Evolutionary conservation across 2,329 filamentous ascomycete species (phyloP).

Genomic region (Stachybotrys chlorohalonatus): DNA sequence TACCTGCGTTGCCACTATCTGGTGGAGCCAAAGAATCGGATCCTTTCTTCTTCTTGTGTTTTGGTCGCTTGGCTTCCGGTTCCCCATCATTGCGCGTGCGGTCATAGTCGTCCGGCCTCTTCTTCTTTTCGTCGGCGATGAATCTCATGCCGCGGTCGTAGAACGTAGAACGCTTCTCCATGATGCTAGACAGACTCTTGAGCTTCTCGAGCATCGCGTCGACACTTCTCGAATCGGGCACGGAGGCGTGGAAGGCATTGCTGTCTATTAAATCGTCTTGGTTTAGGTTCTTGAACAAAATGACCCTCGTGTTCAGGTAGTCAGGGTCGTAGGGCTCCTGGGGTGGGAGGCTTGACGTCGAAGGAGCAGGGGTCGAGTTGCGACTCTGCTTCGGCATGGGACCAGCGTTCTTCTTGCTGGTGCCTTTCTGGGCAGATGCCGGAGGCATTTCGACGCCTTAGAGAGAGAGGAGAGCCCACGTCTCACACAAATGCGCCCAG

Average conservation of each 20-base stretch:
- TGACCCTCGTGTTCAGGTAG: slow-evolving; percentile 56
- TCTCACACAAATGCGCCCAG: not conserved
- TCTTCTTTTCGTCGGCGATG: slow-evolving; percentile 56
- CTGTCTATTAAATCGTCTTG: slow-evolving; percentile 64
- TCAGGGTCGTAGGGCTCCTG: slow-evolving; percentile 50
- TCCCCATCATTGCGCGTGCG: slow-evolving; percentile 38
- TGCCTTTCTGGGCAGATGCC: slow-evolving; percentile 49
- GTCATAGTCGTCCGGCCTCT: slow-evolving; percentile 46
- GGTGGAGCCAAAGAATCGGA: slow-evolving; percentile 48
- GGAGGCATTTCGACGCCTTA: slow-evolving; percentile 23
- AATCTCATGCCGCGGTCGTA: slow-evolving; percentile 69
- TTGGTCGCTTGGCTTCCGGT: slow-evolving; percentile 46
- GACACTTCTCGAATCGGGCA: slow-evolving; percentile 55
- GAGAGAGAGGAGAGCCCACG: not conserved
- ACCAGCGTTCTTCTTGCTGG: slow-evolving; percentile 54
- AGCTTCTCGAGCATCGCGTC: slow-evolving; percentile 57
- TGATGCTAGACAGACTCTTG: slow-evolving; percentile 53
- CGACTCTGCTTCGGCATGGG: slow-evolving; percentile 62
- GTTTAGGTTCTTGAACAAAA: slow-evolving; percentile 48
- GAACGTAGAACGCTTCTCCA: slow-evolving; percentile 56
- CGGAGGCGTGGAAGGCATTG: slow-evolving; percentile 43
- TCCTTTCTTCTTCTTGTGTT: slow-evolving; percentile 74
- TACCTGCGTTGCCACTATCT: slow-evolving; percentile 31
- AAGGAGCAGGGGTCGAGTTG: slow-evolving; percentile 60
- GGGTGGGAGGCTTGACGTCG: slow-evolving; percentile 42